phyloP scores from a whole-genome alignment of 2,329 filamentous ascomycete species.

The Phyllosticta citrichinensis region DNA sequence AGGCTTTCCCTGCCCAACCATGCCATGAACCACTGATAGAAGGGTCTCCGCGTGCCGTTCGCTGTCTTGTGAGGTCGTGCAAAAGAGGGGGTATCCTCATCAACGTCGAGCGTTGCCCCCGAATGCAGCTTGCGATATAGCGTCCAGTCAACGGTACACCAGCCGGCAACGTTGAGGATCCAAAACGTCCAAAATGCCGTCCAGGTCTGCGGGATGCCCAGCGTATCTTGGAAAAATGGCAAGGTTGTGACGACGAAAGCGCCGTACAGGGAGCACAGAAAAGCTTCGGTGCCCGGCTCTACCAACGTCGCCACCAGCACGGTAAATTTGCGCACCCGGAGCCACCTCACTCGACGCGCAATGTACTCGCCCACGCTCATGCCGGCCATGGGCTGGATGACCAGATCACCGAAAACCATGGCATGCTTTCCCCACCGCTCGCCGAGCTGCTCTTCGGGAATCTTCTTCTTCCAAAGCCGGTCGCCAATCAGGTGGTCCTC shows the following conservation, averaged over 20 bases:
- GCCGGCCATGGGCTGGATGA: slow-evolving; percentile 76
- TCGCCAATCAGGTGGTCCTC: slow-evolving; percentile 96
- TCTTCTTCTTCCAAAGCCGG: slow-evolving; percentile 66
- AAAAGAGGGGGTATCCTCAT: slow-evolving; percentile 66
- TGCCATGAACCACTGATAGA: slow-evolving; percentile 63
- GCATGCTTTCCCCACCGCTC: slow-evolving; percentile 63
- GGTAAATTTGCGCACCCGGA: slow-evolving; percentile 89
- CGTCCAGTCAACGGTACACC: slow-evolving; percentile 67
- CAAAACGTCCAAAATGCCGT: slow-evolving; percentile 54
- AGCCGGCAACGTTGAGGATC: slow-evolving; percentile 52
- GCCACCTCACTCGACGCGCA: slow-evolving; percentile 75
- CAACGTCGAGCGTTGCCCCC: slow-evolving; percentile 57
- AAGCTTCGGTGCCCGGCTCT: slow-evolving; percentile 82
- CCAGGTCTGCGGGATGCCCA: slow-evolving; percentile 58
- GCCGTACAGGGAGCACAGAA: slow-evolving; percentile 73
- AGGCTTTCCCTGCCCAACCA: slow-evolving; percentile 79
- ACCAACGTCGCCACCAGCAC: slow-evolving; percentile 81
- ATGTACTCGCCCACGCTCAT: slow-evolving; percentile 72
- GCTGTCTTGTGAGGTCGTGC: slow-evolving; percentile 41
- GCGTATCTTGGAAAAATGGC: slow-evolving; percentile 46
- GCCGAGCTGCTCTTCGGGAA: slow-evolving; percentile 22
- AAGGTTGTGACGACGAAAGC: slow-evolving; percentile 69
- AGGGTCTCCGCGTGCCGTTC: slow-evolving; percentile 41
- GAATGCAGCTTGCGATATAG: slow-evolving; percentile 68
- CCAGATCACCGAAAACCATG: slow-evolving; percentile 74